phyloP scores from a whole-genome alignment of 208 protist genomes.

The Endotrypanum monterogeii region DNA sequence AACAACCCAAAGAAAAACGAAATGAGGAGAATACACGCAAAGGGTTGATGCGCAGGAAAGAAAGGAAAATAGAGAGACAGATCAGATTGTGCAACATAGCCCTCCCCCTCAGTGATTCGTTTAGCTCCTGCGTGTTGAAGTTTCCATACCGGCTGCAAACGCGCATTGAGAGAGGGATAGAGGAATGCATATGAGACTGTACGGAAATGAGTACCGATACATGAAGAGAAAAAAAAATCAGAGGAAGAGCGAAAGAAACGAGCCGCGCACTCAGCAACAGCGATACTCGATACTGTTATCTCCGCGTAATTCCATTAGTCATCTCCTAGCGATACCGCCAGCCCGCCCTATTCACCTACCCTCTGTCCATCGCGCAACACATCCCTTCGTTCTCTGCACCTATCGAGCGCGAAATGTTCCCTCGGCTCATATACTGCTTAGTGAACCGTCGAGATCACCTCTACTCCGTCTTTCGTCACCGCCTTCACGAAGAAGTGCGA shows the following conservation, averaged over 20 bases:
- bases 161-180: neutral
- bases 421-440: conserved; percentile 23
- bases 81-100: neutral
- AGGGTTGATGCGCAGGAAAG: neutral
- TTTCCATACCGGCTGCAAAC: neutral
- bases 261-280: neutral
- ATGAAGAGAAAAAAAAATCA: neutral
- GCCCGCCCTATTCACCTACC: neutral
- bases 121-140: neutral
- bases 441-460: conserved; percentile 58
- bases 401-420: neutral
- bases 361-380: neutral
- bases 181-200: neutral
- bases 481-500: conserved; percentile 92
- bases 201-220: neutral
- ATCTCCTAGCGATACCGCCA: neutral
- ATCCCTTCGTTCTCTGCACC: neutral
- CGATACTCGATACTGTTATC: neutral
- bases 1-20: neutral
- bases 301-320: neutral
- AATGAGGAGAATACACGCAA: neutral
- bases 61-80: neutral
- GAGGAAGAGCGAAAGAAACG: neutral
- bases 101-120: neutral
- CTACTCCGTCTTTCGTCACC: conserved; percentile 88